Conservation (phyloP, 257 asterid genomes). For the Nicotiana undulata region DNA sequence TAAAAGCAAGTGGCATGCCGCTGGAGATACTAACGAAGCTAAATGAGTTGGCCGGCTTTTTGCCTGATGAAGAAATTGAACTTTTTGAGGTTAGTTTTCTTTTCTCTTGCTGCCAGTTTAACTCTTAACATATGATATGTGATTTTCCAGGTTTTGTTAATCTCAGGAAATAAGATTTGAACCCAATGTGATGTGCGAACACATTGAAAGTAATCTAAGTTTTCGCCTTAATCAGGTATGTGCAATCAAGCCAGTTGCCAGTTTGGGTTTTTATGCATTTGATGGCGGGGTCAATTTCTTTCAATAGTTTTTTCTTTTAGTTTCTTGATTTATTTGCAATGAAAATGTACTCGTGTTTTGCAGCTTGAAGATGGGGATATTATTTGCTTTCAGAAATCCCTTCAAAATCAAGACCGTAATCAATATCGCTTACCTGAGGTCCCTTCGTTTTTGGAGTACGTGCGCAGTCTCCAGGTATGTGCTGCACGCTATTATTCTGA, state of each 20-base stretch:
- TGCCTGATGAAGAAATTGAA: constrained; percentile 64
- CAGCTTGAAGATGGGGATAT: constrained; percentile 81
- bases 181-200: constrained; percentile 62
- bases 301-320: neutral
- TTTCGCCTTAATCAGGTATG: constrained; percentile 53
- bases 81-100: constrained; percentile 54
- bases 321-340: neutral
- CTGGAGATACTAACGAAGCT: constrained; percentile 41
- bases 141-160: neutral
- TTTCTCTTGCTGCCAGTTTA: neutral
- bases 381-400: constrained; percentile 57
- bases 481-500: neutral
- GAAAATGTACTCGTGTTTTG: neutral
- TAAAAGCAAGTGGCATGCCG: constrained; percentile 49
- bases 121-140: neutral
- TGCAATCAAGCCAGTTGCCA: neutral
- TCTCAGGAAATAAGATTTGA: constrained; percentile 68
- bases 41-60: constrained; percentile 57
- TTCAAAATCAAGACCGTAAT: constrained; percentile 33
- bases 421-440: constrained; percentile 50
- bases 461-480: constrained; percentile 61
- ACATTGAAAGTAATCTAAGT: constrained; percentile 40
- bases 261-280: neutral
- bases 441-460: constrained; percentile 62
- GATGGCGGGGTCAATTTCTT: neutral